These are phyloP conservation scores for Penicillium ucsense DNA, from an alignment of 495 filamentous ascomycete species.

Conservation along the genomic window DNA sequence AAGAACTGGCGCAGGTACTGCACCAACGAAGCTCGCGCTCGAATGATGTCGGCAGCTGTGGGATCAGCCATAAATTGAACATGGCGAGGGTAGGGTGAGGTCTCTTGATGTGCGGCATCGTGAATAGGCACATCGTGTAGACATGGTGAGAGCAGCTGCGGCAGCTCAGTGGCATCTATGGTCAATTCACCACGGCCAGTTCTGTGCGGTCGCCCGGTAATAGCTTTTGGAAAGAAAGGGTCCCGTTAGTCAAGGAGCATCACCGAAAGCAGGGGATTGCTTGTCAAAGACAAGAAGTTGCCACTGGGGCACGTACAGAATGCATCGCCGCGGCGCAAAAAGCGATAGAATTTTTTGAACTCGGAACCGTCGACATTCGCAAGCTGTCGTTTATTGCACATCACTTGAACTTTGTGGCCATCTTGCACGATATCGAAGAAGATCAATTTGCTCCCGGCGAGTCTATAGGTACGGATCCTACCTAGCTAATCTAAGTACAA, in stretches of 20 bases:
- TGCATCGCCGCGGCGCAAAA: slow-evolving; percentile 65
- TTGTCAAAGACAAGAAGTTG: too few relatives aligned
- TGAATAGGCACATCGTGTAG: slow-evolving; percentile 63
- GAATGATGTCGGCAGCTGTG: slow-evolving; percentile 53
- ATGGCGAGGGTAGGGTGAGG: slow-evolving; percentile 57
- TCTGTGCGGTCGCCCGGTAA: slow-evolving; percentile 63
- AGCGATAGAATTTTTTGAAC: slow-evolving; percentile 50
- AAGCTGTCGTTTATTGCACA: slow-evolving; percentile 57
- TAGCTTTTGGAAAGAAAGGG: slow-evolving; percentile 24
- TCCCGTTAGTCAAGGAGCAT: not conserved
- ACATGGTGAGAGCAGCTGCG: slow-evolving; percentile 63
- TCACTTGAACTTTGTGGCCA: slow-evolving; percentile 57
- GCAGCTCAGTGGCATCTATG: slow-evolving; percentile 54
- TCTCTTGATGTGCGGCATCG: slow-evolving; percentile 51
- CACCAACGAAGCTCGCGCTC: slow-evolving; percentile 63
- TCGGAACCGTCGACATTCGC: slow-evolving; percentile 29
- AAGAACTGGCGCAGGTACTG: slow-evolving; percentile 68
- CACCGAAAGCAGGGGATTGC: too few relatives aligned
- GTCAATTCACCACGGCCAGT: slow-evolving; percentile 71
- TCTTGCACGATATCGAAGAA: slow-evolving; percentile 76
- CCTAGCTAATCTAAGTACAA: slow-evolving; percentile 50
- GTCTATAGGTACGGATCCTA: slow-evolving; percentile 52
- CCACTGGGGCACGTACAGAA: slow-evolving; percentile 47
- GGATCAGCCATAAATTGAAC: slow-evolving; percentile 72
- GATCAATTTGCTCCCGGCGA: slow-evolving; percentile 59